Evolutionary conservation across 129 eudicot species (phyloP).

Genomic region (Flaveria sonorensis): DNA sequence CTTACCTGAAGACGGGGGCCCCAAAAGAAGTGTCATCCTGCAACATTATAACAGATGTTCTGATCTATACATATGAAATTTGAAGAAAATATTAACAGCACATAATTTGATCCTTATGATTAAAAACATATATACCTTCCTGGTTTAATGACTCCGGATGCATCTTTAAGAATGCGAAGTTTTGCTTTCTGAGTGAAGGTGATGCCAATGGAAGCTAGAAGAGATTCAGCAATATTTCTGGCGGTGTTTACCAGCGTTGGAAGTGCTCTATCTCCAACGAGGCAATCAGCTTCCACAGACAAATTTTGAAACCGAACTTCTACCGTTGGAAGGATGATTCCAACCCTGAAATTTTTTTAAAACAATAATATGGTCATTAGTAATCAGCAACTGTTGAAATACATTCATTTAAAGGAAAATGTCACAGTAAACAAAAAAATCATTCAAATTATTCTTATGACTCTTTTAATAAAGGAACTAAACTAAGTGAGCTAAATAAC

Average conservation of each 20-base stretch:
- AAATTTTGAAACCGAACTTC: neutral
- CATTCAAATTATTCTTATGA: too few species aligned
- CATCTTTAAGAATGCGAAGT: neutral
- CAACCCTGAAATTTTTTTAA: neutral
- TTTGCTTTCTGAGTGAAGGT: neutral
- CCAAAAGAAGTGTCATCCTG: neutral
- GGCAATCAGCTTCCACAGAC: neutral
- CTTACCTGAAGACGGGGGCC: neutral
- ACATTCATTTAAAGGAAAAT: too few species aligned
- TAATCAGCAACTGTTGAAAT: too few species aligned
- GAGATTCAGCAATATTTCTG: neutral
- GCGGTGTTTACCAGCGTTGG: neutral
- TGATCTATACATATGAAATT: neutral
- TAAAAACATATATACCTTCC: neutral
- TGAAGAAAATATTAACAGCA: too few species aligned
- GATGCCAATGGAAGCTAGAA: neutral
- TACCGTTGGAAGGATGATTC: neutral
- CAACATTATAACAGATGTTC: too few species aligned
- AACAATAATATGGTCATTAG: neutral
- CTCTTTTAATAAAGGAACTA: too few species aligned
- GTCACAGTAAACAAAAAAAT: too few species aligned
- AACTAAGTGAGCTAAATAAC: too few species aligned
- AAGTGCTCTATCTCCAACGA: neutral
- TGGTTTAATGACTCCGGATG: neutral
- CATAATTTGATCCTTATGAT: too few species aligned